These are phyloP conservation scores for Amphicarpaea edgeworthii DNA, from an alignment of 306 rosid genomes.

Conservation along the genomic window DNA sequence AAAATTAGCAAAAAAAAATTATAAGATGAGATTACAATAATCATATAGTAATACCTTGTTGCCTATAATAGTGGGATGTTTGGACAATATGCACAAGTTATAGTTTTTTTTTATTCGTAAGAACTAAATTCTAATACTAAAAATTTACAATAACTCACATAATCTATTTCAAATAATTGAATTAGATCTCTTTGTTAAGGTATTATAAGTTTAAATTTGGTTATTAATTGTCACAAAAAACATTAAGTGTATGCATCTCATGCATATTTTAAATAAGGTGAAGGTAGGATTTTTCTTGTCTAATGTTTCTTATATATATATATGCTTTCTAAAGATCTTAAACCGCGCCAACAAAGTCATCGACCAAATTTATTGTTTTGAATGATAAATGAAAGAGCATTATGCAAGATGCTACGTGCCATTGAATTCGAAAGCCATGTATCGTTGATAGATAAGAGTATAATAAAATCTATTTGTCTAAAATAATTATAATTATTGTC, in stretches of 20 bases:
- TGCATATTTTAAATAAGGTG: neutral
- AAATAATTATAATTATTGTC: slow-evolving; percentile 5
- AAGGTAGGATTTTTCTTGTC: neutral
- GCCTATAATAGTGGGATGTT: no score
- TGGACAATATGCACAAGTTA: no score
- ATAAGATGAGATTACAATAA: neutral
- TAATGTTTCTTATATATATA: neutral
- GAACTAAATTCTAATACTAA: no score
- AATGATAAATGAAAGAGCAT: neutral
- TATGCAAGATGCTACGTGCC: neutral
- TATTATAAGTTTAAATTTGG: no score
- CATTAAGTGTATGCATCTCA: neutral
- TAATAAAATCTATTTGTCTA: neutral
- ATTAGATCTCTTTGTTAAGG: no score
- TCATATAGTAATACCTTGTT: neutral
- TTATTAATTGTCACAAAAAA: no score
- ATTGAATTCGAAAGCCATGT: neutral
- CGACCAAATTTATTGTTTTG: neutral
- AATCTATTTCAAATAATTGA: no score
- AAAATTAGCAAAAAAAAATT: neutral
- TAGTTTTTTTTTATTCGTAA: no score
- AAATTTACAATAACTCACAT: no score
- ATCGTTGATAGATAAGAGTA: neutral
- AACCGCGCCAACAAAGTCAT: neutral
- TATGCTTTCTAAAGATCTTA: neutral